Evolutionary conservation across 2,329 filamentous ascomycete genomes (phyloP), one percentile per base, ranked within the genome.

Genomic region (Dothideomycetes sp.): DNA sequence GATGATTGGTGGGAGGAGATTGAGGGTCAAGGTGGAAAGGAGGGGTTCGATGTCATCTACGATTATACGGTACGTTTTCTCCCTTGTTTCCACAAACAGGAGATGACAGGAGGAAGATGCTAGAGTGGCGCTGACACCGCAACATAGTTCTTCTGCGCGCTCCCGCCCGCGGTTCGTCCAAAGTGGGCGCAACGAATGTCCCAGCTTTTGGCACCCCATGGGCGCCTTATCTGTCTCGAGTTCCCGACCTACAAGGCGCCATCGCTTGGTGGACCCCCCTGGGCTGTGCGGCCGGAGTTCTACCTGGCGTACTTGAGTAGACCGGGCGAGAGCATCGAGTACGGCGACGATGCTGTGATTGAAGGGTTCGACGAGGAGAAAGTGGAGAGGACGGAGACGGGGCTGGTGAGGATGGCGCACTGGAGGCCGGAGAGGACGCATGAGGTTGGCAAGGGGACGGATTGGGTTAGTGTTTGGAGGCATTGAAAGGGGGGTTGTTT

Each of bases 231-330:
- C 36, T 79, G 76, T 60, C 70, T 94, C 45, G 85, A 94, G 56
- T 93, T 82, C 56, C 86, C 86, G 8, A 77, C 80, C 1, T 71
- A 75, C 45, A 91, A 88, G 57, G 69, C 75, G 31, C 70, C 79
- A 8, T 66, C 66, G 9, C 67, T 71, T 8, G 69, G 69, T 8
- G 85, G 86, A 0, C 85, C 86, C 10, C 85, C 86, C 2, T 88
- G 75, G 69, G 76, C 78, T 5, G 61, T 84, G 31, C 73, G 75
- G 10, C 72, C 81, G 1, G 72, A 77, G 44, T 73, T 83, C 19
- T 91, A 93, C 58, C 64, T 77, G 51, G 78, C 77, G 45, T 77
- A 89, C 49, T 68, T 94, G 31, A 70, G 70, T 39, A 69, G 73
- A 35, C 85, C 85, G 0, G 84, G 84, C 2, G 68, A 79, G 47